Conservation (phyloP, 345 rosid genomes). For the Cardamine chenopodiifolia region DNA sequence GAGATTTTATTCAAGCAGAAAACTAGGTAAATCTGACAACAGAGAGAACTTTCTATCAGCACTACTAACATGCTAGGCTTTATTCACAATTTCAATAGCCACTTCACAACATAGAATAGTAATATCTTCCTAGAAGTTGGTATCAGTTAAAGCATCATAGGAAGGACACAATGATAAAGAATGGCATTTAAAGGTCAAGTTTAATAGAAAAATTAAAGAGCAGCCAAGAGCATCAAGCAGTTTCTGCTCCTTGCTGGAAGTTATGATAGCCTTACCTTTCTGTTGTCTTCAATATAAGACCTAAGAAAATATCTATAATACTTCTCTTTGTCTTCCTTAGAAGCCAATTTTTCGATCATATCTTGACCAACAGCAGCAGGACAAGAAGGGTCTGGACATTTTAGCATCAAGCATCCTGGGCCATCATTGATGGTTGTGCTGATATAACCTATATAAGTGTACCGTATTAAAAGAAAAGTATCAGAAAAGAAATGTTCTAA, state of each 20-base stretch:
- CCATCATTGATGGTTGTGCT: constrained; percentile 43
- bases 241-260: background rate
- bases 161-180: background rate
- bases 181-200: background rate
- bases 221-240: constrained; percentile 6
- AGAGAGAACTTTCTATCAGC: background rate
- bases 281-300: constrained; percentile 85
- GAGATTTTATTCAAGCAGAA: background rate
- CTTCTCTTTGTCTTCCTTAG: constrained; percentile 40
- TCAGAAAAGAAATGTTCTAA: too few species aligned
- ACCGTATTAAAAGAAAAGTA: background rate
- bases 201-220: background rate
- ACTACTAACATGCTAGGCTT: constrained; percentile 11
- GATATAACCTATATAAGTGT: constrained; percentile 36
- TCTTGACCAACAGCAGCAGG: constrained; percentile 42
- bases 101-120: constrained; percentile 1
- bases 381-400: constrained; percentile 42
- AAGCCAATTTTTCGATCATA: constrained; percentile 36
- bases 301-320: constrained; percentile 41
- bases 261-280: constrained; percentile 54
- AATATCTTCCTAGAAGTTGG: background rate
- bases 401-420: constrained; percentile 42
- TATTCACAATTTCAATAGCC: background rate
- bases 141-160: constrained; percentile 12
- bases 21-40: constrained; percentile 1